These are phyloP conservation scores for Musa itinerans DNA, from an alignment of 176 grass and related monocot species.

Conservation along the genomic window DNA sequence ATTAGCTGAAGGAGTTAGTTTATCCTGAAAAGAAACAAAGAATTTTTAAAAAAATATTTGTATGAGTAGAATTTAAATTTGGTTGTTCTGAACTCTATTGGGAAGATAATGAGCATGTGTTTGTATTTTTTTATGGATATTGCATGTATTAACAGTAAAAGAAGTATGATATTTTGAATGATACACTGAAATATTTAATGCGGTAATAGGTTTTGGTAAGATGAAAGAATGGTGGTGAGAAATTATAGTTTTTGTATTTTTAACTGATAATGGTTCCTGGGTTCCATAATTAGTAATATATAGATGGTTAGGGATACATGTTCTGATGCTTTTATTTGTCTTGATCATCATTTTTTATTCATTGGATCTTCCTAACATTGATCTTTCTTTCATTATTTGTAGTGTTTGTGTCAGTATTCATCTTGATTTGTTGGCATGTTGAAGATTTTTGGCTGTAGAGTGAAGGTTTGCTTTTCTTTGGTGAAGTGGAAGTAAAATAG, in stretches of 20 bases:
- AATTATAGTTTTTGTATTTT: not conserved
- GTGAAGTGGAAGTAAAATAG: not conserved
- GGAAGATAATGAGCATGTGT: not conserved
- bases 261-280: not conserved
- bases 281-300: not conserved
- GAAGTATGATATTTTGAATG: not conserved
- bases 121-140: not conserved
- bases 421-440: not conserved
- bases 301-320: not conserved
- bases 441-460: no score
- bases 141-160: not conserved
- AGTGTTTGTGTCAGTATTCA: not conserved
- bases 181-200: not conserved
- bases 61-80: not conserved
- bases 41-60: not conserved
- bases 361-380: not conserved
- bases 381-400: not conserved
- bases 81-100: not conserved
- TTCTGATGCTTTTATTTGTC: no score
- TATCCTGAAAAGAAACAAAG: not conserved
- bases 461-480: not conserved
- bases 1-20: constrained; percentile 1
- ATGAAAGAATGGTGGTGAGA: not conserved
- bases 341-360: no score
- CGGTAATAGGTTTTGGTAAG: not conserved